Evolutionary conservation across 495 filamentous ascomycete genomes (phyloP).

Genomic region (Hypoxylon cercidicola): DNA sequence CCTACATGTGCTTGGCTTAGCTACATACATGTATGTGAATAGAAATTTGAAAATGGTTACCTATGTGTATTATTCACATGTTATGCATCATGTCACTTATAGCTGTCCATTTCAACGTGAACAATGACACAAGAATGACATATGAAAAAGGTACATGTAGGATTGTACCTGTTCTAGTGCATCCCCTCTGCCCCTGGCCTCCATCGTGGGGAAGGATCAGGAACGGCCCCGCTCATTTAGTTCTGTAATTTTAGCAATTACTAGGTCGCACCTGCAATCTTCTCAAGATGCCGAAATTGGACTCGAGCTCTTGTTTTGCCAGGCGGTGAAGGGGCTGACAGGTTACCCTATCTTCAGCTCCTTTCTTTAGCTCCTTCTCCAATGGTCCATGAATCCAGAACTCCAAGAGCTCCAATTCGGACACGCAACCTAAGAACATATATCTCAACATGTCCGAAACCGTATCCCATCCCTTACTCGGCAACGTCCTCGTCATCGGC

Average conservation of each 20-base stretch:
- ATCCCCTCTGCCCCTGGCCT: background rate
- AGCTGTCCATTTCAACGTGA: too few relatives aligned
- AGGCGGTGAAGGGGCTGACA: constrained; percentile 28
- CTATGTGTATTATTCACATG: too few relatives aligned
- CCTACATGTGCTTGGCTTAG: too few relatives aligned
- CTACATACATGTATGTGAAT: too few relatives aligned
- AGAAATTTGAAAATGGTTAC: too few relatives aligned
- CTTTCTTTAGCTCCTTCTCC: background rate
- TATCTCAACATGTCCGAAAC: constrained; percentile 19
- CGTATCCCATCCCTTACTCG: constrained; percentile 55
- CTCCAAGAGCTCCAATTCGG: background rate
- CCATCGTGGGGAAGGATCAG: constrained; percentile 10
- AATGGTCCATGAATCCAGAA: background rate
- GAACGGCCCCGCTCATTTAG: constrained; percentile 5
- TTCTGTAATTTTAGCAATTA: background rate
- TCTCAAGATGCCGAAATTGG: background rate
- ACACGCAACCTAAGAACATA: background rate
- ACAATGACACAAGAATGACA: too few relatives aligned
- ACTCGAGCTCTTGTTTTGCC: constrained; percentile 21
- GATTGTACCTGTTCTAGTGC: too few relatives aligned
- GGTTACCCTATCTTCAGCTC: constrained; percentile 5
- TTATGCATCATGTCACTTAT: too few relatives aligned
- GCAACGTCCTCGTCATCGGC: constrained; percentile 72
- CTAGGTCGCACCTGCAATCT: background rate
- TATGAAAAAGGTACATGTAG: too few relatives aligned